These are phyloP conservation scores for Globisporangium irregulare DNA, from an alignment of 352 stramenopile genomes.

Conservation along the genomic window DNA sequence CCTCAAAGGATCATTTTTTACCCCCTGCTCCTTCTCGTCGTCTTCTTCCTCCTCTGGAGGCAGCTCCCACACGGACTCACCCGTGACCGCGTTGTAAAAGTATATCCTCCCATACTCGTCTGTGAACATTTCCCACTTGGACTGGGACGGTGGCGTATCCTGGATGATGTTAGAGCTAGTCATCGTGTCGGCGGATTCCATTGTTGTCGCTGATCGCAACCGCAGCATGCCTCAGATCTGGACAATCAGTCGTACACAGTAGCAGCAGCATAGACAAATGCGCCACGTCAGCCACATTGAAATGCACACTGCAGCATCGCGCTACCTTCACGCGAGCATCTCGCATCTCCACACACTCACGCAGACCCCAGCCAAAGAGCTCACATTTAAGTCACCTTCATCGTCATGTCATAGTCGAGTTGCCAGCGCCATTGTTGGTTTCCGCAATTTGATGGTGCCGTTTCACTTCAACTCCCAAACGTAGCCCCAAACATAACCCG, in stretches of 20 bases:
- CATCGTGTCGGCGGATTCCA: neutral
- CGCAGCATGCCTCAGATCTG: neutral
- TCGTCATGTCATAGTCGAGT: neutral
- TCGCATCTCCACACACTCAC: neutral
- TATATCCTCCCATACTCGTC: conserved; percentile 73
- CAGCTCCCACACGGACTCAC: conserved; percentile 69
- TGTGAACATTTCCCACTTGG: conserved; percentile 56
- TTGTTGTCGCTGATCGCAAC: neutral
- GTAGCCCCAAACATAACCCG: neutral
- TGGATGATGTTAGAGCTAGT: neutral
- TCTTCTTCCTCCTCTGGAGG: conserved; percentile 33
- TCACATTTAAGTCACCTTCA: neutral
- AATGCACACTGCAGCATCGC: neutral
- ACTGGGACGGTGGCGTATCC: neutral
- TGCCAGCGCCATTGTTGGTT: neutral
- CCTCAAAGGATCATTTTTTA: neutral
- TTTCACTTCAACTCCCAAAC: conserved; percentile 4
- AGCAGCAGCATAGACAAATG: neutral
- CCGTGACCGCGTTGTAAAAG: conserved; percentile 69
- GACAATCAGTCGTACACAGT: neutral
- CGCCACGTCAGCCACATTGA: neutral
- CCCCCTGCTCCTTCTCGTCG: conserved; percentile 2
- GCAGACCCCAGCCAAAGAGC: neutral
- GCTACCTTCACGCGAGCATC: neutral
- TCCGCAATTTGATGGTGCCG: neutral